A percentile compares a stretch with the other conserved stretches of the same genome.
Evolutionary conservation across 176 grass and related monocot genomes (phyloP).

Genomic region (Eremochloa ophiuroides): DNA sequence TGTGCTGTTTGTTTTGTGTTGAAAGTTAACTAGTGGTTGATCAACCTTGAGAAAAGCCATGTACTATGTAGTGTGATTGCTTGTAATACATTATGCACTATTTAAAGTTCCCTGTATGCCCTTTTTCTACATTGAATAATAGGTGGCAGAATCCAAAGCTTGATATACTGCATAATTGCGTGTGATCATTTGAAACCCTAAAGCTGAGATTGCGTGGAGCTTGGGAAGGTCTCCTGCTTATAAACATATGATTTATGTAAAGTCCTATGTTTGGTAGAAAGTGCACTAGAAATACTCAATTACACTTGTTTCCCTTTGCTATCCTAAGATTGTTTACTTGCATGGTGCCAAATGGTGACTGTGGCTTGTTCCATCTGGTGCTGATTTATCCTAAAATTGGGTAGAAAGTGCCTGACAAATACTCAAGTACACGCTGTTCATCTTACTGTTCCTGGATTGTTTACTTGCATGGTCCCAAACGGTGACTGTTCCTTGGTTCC

Average conservation of each 20-base stretch:
- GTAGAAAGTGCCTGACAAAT: background rate
- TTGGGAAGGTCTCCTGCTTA: background rate
- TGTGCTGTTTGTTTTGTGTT: background rate
- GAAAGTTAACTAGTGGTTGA: background rate
- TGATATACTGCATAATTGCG: background rate
- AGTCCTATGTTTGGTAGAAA: background rate
- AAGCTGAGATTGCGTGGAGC: background rate
- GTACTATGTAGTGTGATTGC: background rate
- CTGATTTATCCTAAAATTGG: background rate
- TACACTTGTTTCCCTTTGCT: background rate
- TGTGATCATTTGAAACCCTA: background rate
- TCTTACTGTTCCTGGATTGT: background rate
- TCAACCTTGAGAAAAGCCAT: background rate
- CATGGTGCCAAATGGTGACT: background rate
- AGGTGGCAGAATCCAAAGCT: background rate
- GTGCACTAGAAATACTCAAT: conserved; percentile 9
- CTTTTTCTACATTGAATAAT: background rate
- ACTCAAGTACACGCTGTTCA: background rate
- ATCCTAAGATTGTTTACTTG: background rate
- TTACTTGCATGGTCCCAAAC: background rate
- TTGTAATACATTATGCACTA: background rate
- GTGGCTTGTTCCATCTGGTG: background rate
- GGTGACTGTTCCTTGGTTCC: background rate
- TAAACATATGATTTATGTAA: background rate
- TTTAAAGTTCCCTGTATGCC: background rate